A percentile compares a stretch with the other conserved stretches of the same genome.
Conservation (phyloP, 768 basidiomycete species). For the Myochromella boudieri region DNA sequence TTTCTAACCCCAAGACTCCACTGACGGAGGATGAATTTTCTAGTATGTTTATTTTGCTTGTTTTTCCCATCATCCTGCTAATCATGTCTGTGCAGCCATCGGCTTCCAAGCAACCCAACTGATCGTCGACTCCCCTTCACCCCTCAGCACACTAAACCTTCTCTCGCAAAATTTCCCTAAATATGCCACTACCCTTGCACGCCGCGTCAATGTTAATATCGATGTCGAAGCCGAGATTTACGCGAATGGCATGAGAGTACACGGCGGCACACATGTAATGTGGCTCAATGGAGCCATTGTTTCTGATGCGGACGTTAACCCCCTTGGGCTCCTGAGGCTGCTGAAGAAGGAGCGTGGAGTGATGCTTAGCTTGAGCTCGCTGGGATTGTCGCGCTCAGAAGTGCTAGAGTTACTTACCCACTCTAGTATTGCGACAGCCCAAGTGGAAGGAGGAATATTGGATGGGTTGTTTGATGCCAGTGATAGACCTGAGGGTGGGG, state of each 20-base stretch:
- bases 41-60: slow-evolving; percentile 29
- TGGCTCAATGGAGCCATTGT: slow-evolving; percentile 83
- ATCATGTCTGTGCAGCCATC: slow-evolving; percentile 42
- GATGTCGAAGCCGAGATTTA: slow-evolving; percentile 55
- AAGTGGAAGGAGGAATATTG: slow-evolving; percentile 46
- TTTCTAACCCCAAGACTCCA: slow-evolving; percentile 41
- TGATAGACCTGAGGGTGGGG: slow-evolving; percentile 78
- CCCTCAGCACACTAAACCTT: slow-evolving; percentile 56
- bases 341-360: slow-evolving; percentile 70
- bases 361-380: slow-evolving; percentile 54
- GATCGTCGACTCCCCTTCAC: slow-evolving; percentile 56
- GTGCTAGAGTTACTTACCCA: slow-evolving; percentile 77
- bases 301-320: slow-evolving; percentile 61
- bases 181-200: slow-evolving; percentile 73
- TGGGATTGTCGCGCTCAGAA: slow-evolving; percentile 63
- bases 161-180: slow-evolving; percentile 90
- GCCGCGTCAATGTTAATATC: slow-evolving; percentile 58
- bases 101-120: slow-evolving; percentile 77
- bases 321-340: slow-evolving; percentile 69
- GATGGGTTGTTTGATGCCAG: slow-evolving; percentile 91
- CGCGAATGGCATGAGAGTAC: slow-evolving; percentile 52
- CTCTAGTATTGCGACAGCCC: slow-evolving; percentile 49
- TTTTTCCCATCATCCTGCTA: slow-evolving; percentile 4
- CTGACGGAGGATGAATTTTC: slow-evolving; percentile 52
- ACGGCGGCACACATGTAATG: slow-evolving; percentile 53